A percentile compares a stretch with the other conserved stretches of the same genome.
Conservation (phyloP, 1,284 basidiomycete genomes). For the Fomitiporia mediterranea region DNA sequence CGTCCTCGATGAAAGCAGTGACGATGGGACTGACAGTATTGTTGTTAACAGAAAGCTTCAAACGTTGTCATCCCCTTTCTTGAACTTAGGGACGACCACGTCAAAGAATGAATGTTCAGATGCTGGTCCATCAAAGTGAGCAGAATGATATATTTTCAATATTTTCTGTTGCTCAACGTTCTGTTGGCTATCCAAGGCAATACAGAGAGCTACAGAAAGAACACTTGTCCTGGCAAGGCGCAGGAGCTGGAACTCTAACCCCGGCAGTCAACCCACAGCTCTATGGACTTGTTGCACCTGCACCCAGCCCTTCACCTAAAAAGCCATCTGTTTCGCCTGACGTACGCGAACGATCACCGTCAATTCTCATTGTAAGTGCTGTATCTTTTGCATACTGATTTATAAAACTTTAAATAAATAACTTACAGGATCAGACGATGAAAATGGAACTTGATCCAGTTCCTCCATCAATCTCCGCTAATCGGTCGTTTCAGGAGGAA, state of each 20-base stretch:
- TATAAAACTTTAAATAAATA: too few relatives aligned
- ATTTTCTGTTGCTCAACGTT: not conserved
- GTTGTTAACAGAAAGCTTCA: too few relatives aligned
- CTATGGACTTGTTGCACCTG: not conserved
- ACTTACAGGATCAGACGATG: not conserved
- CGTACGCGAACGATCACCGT: too few relatives aligned
- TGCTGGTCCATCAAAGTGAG: not conserved
- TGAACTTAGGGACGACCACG: too few relatives aligned
- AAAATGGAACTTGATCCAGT: not conserved
- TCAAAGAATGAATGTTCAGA: not conserved
- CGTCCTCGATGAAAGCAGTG: not conserved
- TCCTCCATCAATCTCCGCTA: not conserved
- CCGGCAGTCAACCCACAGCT: not conserved
- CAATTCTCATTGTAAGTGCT: too few relatives aligned
- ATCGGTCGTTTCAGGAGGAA: not conserved
- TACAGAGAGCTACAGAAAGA: not conserved
- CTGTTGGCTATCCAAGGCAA: not conserved
- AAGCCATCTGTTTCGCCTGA: too few relatives aligned
- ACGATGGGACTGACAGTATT: not conserved
- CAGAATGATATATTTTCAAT: not conserved
- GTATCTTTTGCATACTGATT: too few relatives aligned
- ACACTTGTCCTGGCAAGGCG: not conserved
- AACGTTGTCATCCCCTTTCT: too few relatives aligned
- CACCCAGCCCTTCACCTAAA: not conserved
- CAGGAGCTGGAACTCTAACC: not conserved